Evolutionary conservation across 1,284 basidiomycete genomes (phyloP), one percentile per base, ranked within the genome.

Genomic region (Baeospora myosura): DNA sequence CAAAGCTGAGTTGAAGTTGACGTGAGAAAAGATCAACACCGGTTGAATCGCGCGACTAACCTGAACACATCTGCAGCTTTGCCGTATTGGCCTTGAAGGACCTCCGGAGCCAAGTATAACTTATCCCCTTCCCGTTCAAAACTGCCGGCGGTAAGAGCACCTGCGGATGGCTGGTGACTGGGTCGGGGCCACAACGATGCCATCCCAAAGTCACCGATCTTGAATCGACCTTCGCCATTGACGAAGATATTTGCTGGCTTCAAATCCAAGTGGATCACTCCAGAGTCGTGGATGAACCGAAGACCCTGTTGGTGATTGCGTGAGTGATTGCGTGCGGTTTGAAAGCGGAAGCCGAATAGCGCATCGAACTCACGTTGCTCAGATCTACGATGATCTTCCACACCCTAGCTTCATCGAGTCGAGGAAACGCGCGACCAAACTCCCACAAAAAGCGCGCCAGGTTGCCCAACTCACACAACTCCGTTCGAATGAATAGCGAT

Each of bases 131-230:
- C 96, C 17, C 94, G 76, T 64, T 96, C 93, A 55, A 92, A 92
- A 31, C 14, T 31, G 31, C 64, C 62, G 48, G 60, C 43, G 54
- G 59, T 46, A 53, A 49, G 47, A 46, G 61, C 38, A 45, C 61
- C 55, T 34, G 59, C 63, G 8, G 59, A 52, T 7, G 55, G 56
- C 21, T 48, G 49, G n/a, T n/a, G n/a, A n/a, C n/a, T n/a, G 2
- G 64, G 67, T 33, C 90, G 71, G 2, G 89, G 90, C 83, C 87
- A 91, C 39, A 88, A 54, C 2, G 88, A 85, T 4, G 93, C 93
- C 74, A 97, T 86, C n/a, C 96, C 96, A 71, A 98, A 98, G 64
- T 99, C 96, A 11, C 93, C 93, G 58, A 99, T 94, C 71, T 94
- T 96, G 66, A 99, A 86, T 21, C 88, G 80, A 4, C 95, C 95